phyloP scores from a whole-genome alignment of 371 early-diverging fungal species.

The Mortierella sp. region DNA sequence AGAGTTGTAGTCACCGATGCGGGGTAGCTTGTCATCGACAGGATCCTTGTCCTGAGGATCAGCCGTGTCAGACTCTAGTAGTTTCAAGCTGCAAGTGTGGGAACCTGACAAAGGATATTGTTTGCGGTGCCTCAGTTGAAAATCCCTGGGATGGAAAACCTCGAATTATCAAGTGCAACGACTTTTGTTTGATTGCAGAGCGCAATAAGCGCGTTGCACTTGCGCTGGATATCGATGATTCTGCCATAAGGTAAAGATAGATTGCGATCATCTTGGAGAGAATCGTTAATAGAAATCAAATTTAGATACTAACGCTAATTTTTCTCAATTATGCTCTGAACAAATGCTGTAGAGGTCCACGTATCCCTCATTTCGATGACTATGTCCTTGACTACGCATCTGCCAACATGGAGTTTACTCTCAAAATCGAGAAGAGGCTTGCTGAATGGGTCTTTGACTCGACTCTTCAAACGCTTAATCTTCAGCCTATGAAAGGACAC shows the following conservation, averaged over 20 bases:
- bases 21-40: constrained; percentile 73
- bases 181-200: constrained; percentile 76
- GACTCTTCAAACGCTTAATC: constrained; percentile 62
- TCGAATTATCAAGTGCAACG: constrained; percentile 71
- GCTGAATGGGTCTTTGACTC: constrained; percentile 72
- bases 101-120: constrained; percentile 64
- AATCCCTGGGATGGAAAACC: constrained; percentile 60
- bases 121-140: constrained; percentile 71
- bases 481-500: constrained; percentile 76
- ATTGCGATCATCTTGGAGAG: not conserved
- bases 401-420: constrained; percentile 70
- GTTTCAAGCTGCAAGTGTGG: constrained; percentile 81
- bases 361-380: constrained; percentile 69
- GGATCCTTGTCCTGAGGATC: constrained; percentile 70
- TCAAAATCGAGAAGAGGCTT: constrained; percentile 70
- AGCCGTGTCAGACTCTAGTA: constrained; percentile 67
- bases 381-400: constrained; percentile 71
- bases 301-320: not conserved
- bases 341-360: constrained; percentile 22
- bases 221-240: constrained; percentile 72
- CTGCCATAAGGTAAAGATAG: not conserved
- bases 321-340: not conserved
- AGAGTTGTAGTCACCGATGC: constrained; percentile 81
- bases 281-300: not conserved
- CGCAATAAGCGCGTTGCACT: constrained; percentile 80